Conservation (phyloP, 805 yeast species). For the Blastobotrys robertii region DNA sequence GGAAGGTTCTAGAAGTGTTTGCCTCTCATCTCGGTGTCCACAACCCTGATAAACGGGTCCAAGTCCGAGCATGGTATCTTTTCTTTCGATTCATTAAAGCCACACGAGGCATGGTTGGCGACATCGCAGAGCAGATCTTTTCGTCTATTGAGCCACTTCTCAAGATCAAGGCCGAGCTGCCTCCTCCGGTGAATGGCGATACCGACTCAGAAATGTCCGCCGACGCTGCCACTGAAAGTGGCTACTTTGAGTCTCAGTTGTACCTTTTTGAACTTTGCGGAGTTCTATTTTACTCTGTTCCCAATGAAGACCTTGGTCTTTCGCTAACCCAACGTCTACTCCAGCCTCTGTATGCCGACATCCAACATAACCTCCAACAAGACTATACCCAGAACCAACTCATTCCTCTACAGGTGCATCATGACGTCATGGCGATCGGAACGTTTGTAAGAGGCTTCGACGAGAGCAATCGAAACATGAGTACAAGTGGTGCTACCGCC, state of each 20-base stretch:
- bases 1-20: conserved; percentile 60
- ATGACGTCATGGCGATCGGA: conserved; percentile 78
- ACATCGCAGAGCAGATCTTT: conserved; percentile 46
- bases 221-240: conserved; percentile 37
- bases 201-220: conserved; percentile 39
- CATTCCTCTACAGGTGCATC: conserved; percentile 63
- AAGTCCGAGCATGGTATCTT: conserved; percentile 82
- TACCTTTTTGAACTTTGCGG: conserved; percentile 85
- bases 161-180: conserved; percentile 48
- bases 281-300: conserved; percentile 47
- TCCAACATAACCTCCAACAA: conserved; percentile 43
- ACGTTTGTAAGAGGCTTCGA: conserved; percentile 83
- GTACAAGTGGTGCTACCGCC: conserved; percentile 19
- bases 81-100: conserved; percentile 74
- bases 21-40: conserved; percentile 76
- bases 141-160: conserved; percentile 53
- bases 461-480: conserved; percentile 23
- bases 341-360: conserved; percentile 62
- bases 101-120: conserved; percentile 54
- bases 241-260: conserved; percentile 66
- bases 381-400: background rate
- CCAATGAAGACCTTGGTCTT: conserved; percentile 33
- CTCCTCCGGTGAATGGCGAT: conserved; percentile 20
- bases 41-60: conserved; percentile 61
- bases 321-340: conserved; percentile 54